Base-by-base conservation (phyloP, 805 yeast genomes). In the Cyberlindnera bimundalis region DNA sequence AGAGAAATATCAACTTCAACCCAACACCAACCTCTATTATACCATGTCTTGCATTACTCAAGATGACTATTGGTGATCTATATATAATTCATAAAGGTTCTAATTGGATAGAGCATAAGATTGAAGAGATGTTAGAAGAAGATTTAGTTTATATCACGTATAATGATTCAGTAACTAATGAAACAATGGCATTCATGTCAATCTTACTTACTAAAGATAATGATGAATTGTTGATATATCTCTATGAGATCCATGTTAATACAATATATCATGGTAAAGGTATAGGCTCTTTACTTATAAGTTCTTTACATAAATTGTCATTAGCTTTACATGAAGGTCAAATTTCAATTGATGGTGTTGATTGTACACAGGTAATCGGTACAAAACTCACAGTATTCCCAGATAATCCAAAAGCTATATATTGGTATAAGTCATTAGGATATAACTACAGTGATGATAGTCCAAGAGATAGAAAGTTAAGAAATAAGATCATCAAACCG, bases 231-330 rank as follows among this genome's bases (percentile, higher is more conserved):
- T 71, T 70, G 13, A 41, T 79, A 8, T 79, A 78, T 48, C 60
- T 79, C 9, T 79, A 76, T 48, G 85, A 79, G 52, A 72, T 79
- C 27, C 85, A 79, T 40, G 56, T 79, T 0, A 23, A 42, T 2
- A 62, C 64, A 2, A 13, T 35, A 10, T 64, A 46, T 41, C 74
- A 76, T 35, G 59, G 60, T 1, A 27, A 33, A 3, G 50, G 58
- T 8, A 20, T 70, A 1, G 85, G 84, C 0, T 34, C 66, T 0
- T 14, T 14, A 10, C 46, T 78, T n/a, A 58, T 79, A 42, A 20
- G 28, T 0, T 14, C 42, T 0, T 61, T 76, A 25, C 74, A 73
- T 35, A 12, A 34, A 0, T 42, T 70, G 5, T 63, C 67, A 0
- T 49, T 35, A 13, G 28, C 28, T 4, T 32, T 46, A 12, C n/a